phyloP scores from a whole-genome alignment of 345 rosid species.

The Euclidium syriacum region DNA sequence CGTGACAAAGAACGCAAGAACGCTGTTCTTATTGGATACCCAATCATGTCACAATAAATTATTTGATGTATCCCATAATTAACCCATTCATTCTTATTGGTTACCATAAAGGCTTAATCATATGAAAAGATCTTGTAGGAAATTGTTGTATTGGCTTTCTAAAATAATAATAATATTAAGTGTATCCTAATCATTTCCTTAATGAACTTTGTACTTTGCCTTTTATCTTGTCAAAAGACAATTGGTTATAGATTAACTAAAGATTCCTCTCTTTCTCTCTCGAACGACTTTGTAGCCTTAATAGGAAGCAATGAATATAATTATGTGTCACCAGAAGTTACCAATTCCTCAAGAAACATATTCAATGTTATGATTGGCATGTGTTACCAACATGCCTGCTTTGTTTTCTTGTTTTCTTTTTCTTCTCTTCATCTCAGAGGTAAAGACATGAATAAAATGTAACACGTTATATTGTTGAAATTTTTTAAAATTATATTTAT shows the following conservation, averaged over 20 bases:
- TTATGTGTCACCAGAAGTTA: conserved; percentile 27
- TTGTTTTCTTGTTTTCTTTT: conserved; percentile 1
- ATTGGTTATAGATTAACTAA: conserved; percentile 21
- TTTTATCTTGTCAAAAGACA: conserved; percentile 6
- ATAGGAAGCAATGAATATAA: conserved; percentile 30
- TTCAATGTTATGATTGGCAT: conserved; percentile 29
- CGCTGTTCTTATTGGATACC: conserved; percentile 12
- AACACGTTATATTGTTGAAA: too few species aligned
- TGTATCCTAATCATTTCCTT: conserved; percentile 21
- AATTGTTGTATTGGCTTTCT: not conserved
- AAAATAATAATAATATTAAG: not conserved
- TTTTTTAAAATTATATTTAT: too few species aligned
- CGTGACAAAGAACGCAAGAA: conserved; percentile 9
- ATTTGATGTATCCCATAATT: not conserved
- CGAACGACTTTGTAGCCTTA: conserved; percentile 13
- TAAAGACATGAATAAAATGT: too few species aligned
- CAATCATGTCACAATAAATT: conserved; percentile 17
- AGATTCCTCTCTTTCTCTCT: conserved; percentile 3
- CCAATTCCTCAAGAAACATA: conserved; percentile 30
- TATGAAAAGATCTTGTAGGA: not conserved
- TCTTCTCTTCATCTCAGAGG: too few species aligned
- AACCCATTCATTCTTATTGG: conserved; percentile 6
- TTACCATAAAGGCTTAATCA: conserved; percentile 11
- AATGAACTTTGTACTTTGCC: conserved; percentile 28
- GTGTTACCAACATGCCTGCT: conserved; percentile 31